Percentiles rank a stretch among this genome's conserved stretches.
Evolutionary conservation across 1,139 yeast species (phyloP).

Genomic region (Yamadazyma conglobata): DNA sequence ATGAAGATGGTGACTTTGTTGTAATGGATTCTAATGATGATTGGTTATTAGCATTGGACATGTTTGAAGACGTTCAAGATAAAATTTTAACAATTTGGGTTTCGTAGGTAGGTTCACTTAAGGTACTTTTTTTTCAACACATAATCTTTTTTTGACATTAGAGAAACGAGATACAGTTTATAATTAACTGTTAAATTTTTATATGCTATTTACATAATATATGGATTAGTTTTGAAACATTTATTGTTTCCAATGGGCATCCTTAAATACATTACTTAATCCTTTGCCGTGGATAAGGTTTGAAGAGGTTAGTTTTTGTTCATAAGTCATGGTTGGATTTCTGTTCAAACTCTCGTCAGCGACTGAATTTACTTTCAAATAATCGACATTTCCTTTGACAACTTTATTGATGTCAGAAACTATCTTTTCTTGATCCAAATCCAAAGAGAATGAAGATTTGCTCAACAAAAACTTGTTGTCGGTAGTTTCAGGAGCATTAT

Average conservation of each 20-base stretch:
- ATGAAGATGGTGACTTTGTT: constrained; percentile 94
- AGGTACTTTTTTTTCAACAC: too few species aligned
- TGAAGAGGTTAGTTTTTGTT: constrained; percentile 27
- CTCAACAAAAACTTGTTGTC: constrained; percentile 30
- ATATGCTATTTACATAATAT: constrained; percentile 6
- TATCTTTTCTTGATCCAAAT: constrained; percentile 23
- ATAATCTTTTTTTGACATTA: too few species aligned
- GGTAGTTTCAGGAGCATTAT: constrained; percentile 20
- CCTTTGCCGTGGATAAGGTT: constrained; percentile 26
- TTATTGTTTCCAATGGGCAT: constrained; percentile 30
- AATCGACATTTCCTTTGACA: constrained; percentile 30
- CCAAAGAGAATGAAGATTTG: constrained; percentile 28
- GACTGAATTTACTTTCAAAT: constrained; percentile 9
- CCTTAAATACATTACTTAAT: constrained; percentile 19
- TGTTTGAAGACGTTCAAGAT: constrained; percentile 42
- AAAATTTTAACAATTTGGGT: constrained; percentile 44
- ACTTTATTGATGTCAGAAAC: constrained; percentile 27
- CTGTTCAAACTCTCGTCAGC: constrained; percentile 22
- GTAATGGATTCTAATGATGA: constrained; percentile 82
- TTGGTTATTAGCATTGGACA: constrained; percentile 54
- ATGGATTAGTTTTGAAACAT: constrained; percentile 1
- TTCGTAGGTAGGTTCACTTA: too few species aligned
- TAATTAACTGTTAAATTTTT: constrained; percentile 1
- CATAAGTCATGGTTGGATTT: constrained; percentile 29
- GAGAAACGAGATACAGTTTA: too few species aligned